Conservation (phyloP, 768 basidiomycete species). For the Artomyces pyxidatus region DNA sequence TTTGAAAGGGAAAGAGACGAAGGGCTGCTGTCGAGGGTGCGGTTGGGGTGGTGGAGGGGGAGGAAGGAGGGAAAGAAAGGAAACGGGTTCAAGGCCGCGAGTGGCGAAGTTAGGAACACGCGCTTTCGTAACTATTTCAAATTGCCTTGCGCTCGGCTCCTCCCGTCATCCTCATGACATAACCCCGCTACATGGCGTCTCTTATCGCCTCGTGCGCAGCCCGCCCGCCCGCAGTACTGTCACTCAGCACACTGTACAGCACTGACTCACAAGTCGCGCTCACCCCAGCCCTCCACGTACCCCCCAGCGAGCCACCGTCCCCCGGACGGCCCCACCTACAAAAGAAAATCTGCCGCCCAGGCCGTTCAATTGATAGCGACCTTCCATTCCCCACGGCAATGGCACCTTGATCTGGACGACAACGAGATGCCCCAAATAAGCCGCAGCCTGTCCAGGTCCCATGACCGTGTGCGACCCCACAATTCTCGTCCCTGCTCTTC, state of each 20-base stretch:
- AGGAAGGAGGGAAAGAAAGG: conserved; percentile 16
- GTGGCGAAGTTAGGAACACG: conserved; percentile 11
- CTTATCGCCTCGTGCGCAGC: not conserved
- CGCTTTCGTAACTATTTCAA: conserved; percentile 1
- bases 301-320: not conserved
- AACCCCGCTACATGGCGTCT: not conserved
- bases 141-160: not conserved
- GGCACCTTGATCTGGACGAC: not conserved
- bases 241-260: not conserved
- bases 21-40: conserved; percentile 22
- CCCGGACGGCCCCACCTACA: not conserved
- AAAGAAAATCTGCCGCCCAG: not conserved
- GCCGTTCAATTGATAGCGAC: not conserved
- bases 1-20: conserved; percentile 11
- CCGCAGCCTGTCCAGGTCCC: too few relatives aligned
- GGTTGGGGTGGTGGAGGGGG: conserved; percentile 24
- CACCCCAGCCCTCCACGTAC: not conserved
- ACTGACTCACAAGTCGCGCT: not conserved
- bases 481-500: too few relatives aligned
- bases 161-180: not conserved
- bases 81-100: conserved; percentile 3
- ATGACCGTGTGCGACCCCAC: too few relatives aligned
- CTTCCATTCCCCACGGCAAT: conserved; percentile 4
- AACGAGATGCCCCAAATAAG: not conserved
- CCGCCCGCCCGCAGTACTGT: not conserved